Base-by-base conservation (phyloP, 805 yeast species). In the Candida yuanshanica region DNA sequence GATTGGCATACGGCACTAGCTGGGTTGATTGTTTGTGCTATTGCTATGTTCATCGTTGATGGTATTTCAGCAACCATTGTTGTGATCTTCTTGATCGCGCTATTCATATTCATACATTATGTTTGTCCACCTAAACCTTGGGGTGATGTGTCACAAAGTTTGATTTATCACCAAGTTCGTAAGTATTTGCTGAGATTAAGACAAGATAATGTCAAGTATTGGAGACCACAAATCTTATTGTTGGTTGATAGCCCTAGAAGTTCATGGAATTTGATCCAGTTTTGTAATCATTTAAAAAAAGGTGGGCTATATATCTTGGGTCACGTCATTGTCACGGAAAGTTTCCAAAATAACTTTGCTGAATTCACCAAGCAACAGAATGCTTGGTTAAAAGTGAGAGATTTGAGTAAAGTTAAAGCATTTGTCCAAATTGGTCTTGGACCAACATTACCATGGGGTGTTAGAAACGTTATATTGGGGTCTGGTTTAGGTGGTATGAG, bases 401-500 rank as follows among this genome's bases (percentile, higher is more conserved):
- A 91, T 52, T 50, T 81, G 48, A 71, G 84, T 2, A 74, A 77
- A 25, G 77, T 93, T 41, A 93, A 93, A 58, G 98, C 97, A 0
- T 93, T 93, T 70, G 93, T 93, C 7, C 99, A 93, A 57, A 78
- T 93, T 37, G 86, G 91, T 1, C 73, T 89, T 10, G 95, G 95
- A 0, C 90, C 96, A 0, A 74, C 83, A 2, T 69, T 93, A 33
- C 83, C 89, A 0, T 91, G 98, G 97, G 98, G 99, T 20, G 95
- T 88, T 0, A 70, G 99, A 46, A 91, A 91, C 58, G 89, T 93
- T 9, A 89, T 77, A 44, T 61, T 91, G 45, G 97, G 97, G 0
- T 84, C 95, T 3, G 99, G 99, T 0, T 68, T 93, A n/a, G 99
- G 99, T 7, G 97, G 96, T 11, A 93, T 93, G 99, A 83, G 78